Percentiles rank a stretch among this genome's conserved stretches.
Conservation (phyloP, 345 rosid species). For the Trapa incisa region DNA sequence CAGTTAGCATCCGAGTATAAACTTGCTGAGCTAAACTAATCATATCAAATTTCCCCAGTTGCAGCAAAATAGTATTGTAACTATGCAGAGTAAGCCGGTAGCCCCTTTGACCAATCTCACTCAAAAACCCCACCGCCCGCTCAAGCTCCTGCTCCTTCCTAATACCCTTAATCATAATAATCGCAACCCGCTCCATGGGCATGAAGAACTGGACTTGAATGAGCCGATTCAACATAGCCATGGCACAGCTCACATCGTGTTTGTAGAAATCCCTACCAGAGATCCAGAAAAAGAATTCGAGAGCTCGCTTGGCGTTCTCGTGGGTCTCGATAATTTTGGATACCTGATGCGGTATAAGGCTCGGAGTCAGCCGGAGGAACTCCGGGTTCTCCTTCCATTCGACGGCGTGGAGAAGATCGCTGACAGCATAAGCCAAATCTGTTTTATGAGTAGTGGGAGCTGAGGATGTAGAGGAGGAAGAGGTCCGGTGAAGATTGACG, state of each 20-base stretch:
- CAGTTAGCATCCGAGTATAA: conserved; percentile 25
- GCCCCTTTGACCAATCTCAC: conserved; percentile 19
- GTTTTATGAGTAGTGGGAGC: conserved; percentile 5
- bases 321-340: conserved; percentile 32
- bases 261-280: conserved; percentile 37
- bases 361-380: conserved; percentile 17
- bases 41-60: conserved; percentile 46
- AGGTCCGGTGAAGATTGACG: no score
- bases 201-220: conserved; percentile 22
- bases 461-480: background rate
- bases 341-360: conserved; percentile 33
- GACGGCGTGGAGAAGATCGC: conserved; percentile 21
- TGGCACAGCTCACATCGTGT: conserved; percentile 31
- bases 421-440: conserved; percentile 21
- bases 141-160: conserved; percentile 31
- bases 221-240: conserved; percentile 42
- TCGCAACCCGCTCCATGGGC: conserved; percentile 43
- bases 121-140: conserved; percentile 32
- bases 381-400: conserved; percentile 37
- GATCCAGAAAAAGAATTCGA: conserved; percentile 40
- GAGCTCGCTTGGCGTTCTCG: conserved; percentile 16
- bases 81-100: conserved; percentile 37
- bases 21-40: conserved; percentile 29
- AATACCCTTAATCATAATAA: conserved; percentile 48
- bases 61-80: conserved; percentile 46